Evolutionary conservation across 73 alveolate species (phyloP).

Genomic region (Paramecium biaurelia): DNA sequence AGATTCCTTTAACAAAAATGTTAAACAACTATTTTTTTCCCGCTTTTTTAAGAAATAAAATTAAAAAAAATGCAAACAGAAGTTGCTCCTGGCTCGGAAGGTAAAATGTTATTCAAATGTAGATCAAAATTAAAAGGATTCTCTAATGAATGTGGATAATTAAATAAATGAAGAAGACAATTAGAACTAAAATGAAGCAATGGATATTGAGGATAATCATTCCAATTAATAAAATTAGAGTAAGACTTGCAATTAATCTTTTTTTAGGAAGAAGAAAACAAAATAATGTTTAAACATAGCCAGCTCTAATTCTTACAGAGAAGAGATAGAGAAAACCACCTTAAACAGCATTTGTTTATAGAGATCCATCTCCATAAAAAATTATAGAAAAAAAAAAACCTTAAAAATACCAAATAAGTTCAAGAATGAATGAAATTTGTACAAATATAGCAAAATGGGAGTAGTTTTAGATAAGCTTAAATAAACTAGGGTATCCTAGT

Average conservation of each 20-base stretch:
- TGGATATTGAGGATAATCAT: slow-evolving; percentile 19
- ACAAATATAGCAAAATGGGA: neutral
- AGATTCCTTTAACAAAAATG: neutral
- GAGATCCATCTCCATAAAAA: neutral
- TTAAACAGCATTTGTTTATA: neutral
- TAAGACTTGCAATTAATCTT: neutral
- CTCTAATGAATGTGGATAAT: neutral
- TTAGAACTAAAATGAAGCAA: neutral
- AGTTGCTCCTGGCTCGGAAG: neutral
- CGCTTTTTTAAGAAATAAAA: neutral
- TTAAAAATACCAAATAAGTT: neutral
- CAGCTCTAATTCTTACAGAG: neutral
- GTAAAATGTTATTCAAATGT: neutral
- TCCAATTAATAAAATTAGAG: neutral
- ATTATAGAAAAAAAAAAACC: neutral
- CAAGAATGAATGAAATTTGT: neutral
- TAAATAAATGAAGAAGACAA: neutral
- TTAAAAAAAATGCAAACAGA: neutral
- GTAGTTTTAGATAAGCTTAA: neutral
- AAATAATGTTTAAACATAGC: neutral
- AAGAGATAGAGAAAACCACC: neutral
- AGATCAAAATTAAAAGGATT: neutral
- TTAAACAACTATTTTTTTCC: neutral
- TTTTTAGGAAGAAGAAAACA: neutral
- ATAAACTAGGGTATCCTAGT: neutral